Conservation (phyloP, 257 asterid species). For the Petunia secreta region DNA sequence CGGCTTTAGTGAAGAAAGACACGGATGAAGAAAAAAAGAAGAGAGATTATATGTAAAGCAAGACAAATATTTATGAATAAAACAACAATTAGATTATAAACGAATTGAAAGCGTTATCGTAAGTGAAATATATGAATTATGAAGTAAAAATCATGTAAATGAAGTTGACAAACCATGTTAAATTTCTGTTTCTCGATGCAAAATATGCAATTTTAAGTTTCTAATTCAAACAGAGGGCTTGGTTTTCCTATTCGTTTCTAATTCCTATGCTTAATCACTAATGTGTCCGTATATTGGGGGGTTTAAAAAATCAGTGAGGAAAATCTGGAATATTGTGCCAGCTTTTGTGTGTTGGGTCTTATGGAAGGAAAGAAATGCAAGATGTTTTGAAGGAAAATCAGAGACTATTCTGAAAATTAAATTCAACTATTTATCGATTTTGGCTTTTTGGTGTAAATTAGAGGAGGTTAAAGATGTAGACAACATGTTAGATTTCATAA, state of each 20-base stretch:
- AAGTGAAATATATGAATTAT: neutral
- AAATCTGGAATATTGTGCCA: too few relatives aligned
- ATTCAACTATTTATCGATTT: too few relatives aligned
- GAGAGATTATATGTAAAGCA: neutral
- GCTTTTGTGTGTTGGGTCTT: too few relatives aligned
- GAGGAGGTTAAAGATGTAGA: too few relatives aligned
- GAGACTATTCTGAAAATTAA: too few relatives aligned
- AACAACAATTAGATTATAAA: neutral
- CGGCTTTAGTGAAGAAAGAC: neutral
- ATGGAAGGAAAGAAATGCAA: too few relatives aligned
- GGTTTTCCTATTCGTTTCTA: neutral
- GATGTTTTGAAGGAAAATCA: too few relatives aligned
- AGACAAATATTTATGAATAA: neutral
- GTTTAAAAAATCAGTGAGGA: too few relatives aligned
- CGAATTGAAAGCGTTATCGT: neutral
- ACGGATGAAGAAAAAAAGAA: neutral
- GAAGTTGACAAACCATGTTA: neutral
- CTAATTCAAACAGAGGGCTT: neutral
- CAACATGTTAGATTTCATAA: too few relatives aligned
- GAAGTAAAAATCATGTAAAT: neutral
- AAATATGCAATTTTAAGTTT: neutral
- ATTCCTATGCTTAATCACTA: neutral
- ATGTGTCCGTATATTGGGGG: neutral
- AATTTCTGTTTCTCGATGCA: conserved; percentile 2
- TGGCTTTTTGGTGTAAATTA: too few relatives aligned